Conservation (phyloP, 2,329 filamentous ascomycete species). For the Pseudopithomyces chartarum region DNA sequence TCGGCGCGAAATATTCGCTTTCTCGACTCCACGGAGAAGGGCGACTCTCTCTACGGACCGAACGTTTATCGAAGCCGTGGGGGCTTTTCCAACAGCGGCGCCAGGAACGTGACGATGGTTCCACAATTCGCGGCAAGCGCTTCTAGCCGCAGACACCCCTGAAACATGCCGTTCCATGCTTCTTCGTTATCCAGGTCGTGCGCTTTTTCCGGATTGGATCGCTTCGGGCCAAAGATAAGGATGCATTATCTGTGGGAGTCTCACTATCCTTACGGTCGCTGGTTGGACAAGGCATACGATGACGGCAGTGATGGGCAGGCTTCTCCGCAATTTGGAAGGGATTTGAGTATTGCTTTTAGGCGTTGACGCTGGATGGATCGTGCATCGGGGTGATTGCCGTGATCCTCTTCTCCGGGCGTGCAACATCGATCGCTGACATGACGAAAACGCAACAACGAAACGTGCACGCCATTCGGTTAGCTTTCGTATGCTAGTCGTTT, state of each 20-base stretch:
- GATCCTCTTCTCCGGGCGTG: conserved; percentile 3
- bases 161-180: background rate
- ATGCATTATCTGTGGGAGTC: conserved; percentile 29
- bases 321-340: conserved; percentile 27
- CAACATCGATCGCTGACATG: background rate
- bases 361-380: background rate
- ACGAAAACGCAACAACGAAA: background rate
- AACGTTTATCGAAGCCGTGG: background rate
- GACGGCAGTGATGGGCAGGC: conserved; percentile 9
- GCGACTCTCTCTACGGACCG: background rate
- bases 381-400: background rate
- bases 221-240: conserved; percentile 39
- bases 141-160: background rate
- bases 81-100: background rate
- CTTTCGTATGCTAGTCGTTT: background rate
- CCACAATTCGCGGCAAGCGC: background rate
- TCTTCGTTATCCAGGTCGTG: background rate
- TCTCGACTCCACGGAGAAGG: conserved; percentile 4
- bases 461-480: background rate
- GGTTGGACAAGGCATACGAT: conserved; percentile 6
- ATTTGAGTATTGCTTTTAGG: conserved; percentile 12
- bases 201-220: conserved; percentile 29
- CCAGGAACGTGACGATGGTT: background rate
- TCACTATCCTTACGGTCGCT: conserved; percentile 12
- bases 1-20: background rate